These are phyloP conservation scores for Nemania sp. DNA, from an alignment of 2,329 filamentous ascomycete species.

Conservation along the genomic window DNA sequence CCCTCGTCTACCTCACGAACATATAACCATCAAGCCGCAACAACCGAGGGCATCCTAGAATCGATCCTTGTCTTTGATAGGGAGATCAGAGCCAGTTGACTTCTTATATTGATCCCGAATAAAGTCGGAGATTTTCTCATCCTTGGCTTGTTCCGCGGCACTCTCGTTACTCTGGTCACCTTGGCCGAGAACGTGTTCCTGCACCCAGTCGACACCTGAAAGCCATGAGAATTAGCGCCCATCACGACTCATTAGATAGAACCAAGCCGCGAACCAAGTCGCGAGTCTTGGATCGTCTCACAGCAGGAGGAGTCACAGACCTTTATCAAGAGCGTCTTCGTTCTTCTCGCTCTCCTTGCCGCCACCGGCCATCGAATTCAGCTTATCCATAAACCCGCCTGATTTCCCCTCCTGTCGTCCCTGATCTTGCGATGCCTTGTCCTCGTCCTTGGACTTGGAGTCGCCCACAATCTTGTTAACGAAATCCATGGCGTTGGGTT, in stretches of 20 bases:
- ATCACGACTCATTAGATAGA: not conserved
- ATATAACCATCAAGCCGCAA: not conserved
- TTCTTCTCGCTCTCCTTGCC: constrained; percentile 82
- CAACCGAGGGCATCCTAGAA: constrained; percentile 35
- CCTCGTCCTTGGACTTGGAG: constrained; percentile 46
- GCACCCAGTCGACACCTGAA: constrained; percentile 79
- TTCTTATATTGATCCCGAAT: constrained; percentile 78
- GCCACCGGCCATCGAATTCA: constrained; percentile 79
- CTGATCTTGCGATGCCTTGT: constrained; percentile 50
- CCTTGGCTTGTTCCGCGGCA: constrained; percentile 84
- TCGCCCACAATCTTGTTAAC: constrained; percentile 63
- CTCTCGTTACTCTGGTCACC: constrained; percentile 78
- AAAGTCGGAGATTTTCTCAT: constrained; percentile 80
- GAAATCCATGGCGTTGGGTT: constrained; percentile 63
- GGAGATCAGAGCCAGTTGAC: constrained; percentile 75
- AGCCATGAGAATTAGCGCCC: not conserved
- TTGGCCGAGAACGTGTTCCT: constrained; percentile 78
- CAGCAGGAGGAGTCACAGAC: not conserved
- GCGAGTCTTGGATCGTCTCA: not conserved
- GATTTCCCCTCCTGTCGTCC: constrained; percentile 50
- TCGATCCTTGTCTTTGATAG: constrained; percentile 75
- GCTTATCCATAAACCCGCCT: constrained; percentile 74
- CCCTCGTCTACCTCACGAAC: not conserved
- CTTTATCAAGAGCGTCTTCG: constrained; percentile 60
- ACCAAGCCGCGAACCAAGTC: not conserved